A percentile compares a stretch with the other conserved stretches of the same genome.
Conservation (phyloP, 169 alveolate species). For the Eimeria necatrix region DNA sequence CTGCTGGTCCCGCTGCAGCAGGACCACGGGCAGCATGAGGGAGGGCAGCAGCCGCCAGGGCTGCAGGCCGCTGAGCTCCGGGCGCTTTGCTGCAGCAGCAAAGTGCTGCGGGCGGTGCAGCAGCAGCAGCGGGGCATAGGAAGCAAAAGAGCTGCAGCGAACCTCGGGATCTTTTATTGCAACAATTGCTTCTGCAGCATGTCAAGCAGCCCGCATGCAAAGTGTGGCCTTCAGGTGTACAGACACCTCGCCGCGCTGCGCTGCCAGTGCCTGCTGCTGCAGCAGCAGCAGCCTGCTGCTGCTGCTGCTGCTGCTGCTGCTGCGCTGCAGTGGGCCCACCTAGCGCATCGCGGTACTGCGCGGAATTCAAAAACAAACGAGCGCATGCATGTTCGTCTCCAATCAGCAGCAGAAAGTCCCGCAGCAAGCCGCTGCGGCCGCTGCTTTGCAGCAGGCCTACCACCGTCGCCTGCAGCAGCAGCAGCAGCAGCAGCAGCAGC, state of each 20-base stretch:
- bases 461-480: constrained; percentile 28
- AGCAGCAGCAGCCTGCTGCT: too few relatives aligned
- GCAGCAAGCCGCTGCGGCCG: constrained; percentile 29
- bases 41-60: constrained; percentile 29
- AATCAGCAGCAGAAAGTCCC: not conserved
- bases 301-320: too few relatives aligned
- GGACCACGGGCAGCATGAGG: not conserved
- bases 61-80: not conserved
- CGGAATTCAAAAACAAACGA: not conserved
- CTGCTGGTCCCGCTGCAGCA: constrained; percentile 7
- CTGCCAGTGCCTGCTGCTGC: too few relatives aligned
- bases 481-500: constrained; percentile 44
- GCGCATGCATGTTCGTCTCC: constrained; percentile 10
- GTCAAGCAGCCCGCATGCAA: too few relatives aligned
- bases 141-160: constrained; percentile 7
- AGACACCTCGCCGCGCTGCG: not conserved
- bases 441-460: constrained; percentile 19
- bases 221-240: not conserved
- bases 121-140: constrained; percentile 20
- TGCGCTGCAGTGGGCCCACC: not conserved
- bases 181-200: not conserved
- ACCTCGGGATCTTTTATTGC: not conserved
- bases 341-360: constrained; percentile 24
- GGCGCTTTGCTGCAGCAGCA: constrained; percentile 39
- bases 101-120: constrained; percentile 26